These are phyloP conservation scores for Sutorius eximius DNA, from an alignment of 1,284 basidiomycete genomes.

Conservation along the genomic window DNA sequence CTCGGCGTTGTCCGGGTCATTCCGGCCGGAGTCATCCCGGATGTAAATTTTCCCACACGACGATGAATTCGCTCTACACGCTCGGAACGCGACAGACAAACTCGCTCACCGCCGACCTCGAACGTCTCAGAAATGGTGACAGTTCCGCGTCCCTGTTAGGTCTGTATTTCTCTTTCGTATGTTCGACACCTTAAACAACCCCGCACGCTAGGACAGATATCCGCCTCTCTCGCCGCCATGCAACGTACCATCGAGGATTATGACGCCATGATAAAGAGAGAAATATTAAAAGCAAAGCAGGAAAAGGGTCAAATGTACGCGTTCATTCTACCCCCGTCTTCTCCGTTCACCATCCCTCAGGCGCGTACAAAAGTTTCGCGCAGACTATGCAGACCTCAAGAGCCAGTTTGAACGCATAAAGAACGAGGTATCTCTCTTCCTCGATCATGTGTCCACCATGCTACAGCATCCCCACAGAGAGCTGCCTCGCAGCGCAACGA, in stretches of 20 bases:
- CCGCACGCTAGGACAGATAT: conserved; percentile 82
- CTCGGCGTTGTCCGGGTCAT: conserved; percentile 7
- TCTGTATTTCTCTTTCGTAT: conserved; percentile 35
- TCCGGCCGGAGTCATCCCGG: conserved; percentile 15
- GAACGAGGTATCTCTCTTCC: conserved; percentile 39
- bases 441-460: not conserved
- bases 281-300: conserved; percentile 91
- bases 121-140: conserved; percentile 78
- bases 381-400: conserved; percentile 72
- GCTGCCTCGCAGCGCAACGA: conserved; percentile 58
- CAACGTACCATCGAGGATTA: conserved; percentile 93
- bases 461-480: conserved; percentile 42
- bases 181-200: conserved; percentile 6
- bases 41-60: not conserved
- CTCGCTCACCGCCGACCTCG: conserved; percentile 85
- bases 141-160: conserved; percentile 79
- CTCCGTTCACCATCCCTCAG: conserved; percentile 38
- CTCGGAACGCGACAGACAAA: conserved; percentile 89
- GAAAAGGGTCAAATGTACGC: conserved; percentile 90
- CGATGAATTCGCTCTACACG: conserved; percentile 93
- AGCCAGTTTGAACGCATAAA: conserved; percentile 71
- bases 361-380: conserved; percentile 80
- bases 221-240: conserved; percentile 89
- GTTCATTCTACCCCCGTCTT: not conserved
- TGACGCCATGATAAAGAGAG: conserved; percentile 91